Evolutionary conservation across 345 rosid species (phyloP), one percentile per base, ranked within the genome.

Genomic region (Clarkia xantiana): DNA sequence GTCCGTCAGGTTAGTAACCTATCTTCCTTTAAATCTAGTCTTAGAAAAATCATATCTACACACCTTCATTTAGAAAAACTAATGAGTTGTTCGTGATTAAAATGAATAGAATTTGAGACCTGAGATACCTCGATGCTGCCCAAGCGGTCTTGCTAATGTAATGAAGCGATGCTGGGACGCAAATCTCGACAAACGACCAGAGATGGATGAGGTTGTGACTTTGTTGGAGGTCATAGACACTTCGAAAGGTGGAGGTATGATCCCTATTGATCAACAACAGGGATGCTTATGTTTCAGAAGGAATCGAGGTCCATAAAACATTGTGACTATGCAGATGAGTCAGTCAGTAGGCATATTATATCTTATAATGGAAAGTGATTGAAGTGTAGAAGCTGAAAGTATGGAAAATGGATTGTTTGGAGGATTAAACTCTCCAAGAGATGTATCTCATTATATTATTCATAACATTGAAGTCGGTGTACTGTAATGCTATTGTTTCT

Each of bases 101-200:
- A 23, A 23, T 23, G 29, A 23, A 18, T 71, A 89, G 95, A 90
- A 85, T 66, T 64, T 91, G 67, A 84, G 98, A 68, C 96, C 96
- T 23, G 96, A 91, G 70, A 86, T 91, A 66, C 98, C 98, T 9
- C 79, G 96, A 16, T 91, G 96, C 62, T 91, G 98, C 62, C 98
- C 96, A 9, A 84, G 79, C 61, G 64, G 91, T 6, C 71, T 90
- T 9, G 94, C 84, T 3, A 80, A 79, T 62, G 95, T 90, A 52
- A 90, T 90, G 95, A 90, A 77, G 73, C 74, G 94, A 17, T 90
- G 97, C 63, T 89, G 98, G 98, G 96, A 91, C 58, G 96, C 93
- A 4, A 86, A 81, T 64, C 85, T 89, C 8, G 98, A 86, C 62
- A 91, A 65, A 69, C 73, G 96, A 38, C 98, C 96, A 0, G 94